Evolutionary conservation across 257 asterid genomes (phyloP).

Genomic region (Solanum peruvianum): DNA sequence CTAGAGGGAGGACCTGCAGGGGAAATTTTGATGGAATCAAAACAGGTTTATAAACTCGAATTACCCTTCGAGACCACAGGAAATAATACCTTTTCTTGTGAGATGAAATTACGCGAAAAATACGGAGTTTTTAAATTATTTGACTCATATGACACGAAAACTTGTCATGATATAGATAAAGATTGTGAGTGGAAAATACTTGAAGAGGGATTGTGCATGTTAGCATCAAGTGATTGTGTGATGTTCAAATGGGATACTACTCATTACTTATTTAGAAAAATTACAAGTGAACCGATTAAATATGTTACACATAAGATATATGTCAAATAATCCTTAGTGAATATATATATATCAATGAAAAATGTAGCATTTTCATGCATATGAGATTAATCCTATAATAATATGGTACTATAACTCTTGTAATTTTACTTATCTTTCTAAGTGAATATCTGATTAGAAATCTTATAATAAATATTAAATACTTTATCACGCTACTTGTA

Average conservation of each 20-base stretch:
- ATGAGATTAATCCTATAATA: background rate
- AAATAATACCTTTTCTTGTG: background rate
- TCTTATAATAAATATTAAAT: no score
- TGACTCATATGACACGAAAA: background rate
- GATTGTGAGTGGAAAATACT: background rate
- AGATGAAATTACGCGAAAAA: background rate
- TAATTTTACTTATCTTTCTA: background rate
- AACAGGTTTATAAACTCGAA: background rate
- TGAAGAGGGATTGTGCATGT: background rate
- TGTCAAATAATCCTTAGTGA: background rate
- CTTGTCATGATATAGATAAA: background rate
- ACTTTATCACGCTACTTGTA: background rate
- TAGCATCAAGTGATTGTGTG: background rate
- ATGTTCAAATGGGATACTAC: background rate
- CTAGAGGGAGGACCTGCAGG: background rate
- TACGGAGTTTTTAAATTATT: background rate
- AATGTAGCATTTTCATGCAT: background rate
- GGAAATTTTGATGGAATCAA: background rate
- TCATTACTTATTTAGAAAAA: background rate
- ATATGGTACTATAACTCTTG: background rate
- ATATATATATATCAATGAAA: background rate
- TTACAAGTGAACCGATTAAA: background rate
- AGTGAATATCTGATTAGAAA: background rate
- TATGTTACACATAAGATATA: background rate
- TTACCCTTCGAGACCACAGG: background rate